Evolutionary conservation across 2,329 filamentous ascomycete genomes (phyloP).

Genomic region (Botrytis fragariae): DNA sequence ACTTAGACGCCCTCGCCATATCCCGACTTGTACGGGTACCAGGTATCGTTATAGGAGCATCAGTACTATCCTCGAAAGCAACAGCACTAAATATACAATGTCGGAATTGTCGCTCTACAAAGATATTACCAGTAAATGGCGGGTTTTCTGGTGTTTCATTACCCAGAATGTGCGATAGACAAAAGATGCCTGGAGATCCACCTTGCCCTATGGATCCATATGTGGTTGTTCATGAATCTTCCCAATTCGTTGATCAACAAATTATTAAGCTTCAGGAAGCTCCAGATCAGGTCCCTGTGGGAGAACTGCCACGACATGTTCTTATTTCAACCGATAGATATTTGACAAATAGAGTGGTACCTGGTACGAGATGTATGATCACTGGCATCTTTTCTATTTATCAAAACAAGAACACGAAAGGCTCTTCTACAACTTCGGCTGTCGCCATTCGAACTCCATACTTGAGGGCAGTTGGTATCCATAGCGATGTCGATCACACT

Average conservation of each 20-base stretch:
- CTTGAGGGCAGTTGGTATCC: constrained; percentile 86
- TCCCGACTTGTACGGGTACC: constrained; percentile 94
- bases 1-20: constrained; percentile 89
- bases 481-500: constrained; percentile 85
- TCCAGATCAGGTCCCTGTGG: constrained; percentile 94
- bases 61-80: constrained; percentile 93
- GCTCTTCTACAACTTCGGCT: constrained; percentile 68
- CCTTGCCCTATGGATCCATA: constrained; percentile 93
- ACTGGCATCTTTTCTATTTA: constrained; percentile 99
- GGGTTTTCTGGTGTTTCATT: constrained; percentile 87
- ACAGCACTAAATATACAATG: constrained; percentile 85
- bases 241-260: constrained; percentile 94
- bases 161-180: constrained; percentile 72
- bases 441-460: constrained; percentile 97
- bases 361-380: constrained; percentile 88
- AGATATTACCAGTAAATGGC: constrained; percentile 70
- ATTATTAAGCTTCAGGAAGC: constrained; percentile 97
- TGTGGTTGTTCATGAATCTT: constrained; percentile 92
- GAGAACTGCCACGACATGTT: constrained; percentile 91
- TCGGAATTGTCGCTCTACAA: constrained; percentile 73
- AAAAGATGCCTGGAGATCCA: constrained; percentile 64
- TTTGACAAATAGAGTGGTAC: constrained; percentile 91
- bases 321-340: constrained; percentile 96
- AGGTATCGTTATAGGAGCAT: constrained; percentile 95
- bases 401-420: constrained; percentile 84